Base-by-base conservation (phyloP, 768 basidiomycete genomes). In the Leccinum pellstonianum region DNA sequence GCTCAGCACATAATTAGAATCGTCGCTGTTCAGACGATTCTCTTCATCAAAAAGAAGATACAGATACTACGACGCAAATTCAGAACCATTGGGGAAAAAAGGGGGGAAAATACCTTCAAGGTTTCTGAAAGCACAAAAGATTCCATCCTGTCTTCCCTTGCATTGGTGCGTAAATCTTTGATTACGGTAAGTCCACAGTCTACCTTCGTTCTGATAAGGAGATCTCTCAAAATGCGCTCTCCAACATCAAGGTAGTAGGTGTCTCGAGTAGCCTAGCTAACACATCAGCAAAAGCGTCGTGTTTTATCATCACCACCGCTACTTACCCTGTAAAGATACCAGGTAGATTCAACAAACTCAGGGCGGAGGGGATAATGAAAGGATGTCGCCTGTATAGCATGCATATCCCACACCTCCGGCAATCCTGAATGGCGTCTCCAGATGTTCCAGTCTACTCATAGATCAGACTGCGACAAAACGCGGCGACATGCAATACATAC, bases 331-430 rank as follows among this genome's bases (percentile, higher is more conserved):
- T 97, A 98, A 17, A 98, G 79, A 75, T 95, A 97, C 87, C 95
- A 95, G 5, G 93, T 99, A 21, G 91, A 94, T 75, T 99, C 97
- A 58, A 97, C 83, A 66, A 97, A 95, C 75, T 99, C 96, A 60
- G 92, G 92, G 55, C 92, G 80, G 58, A 93, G 76, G 12, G 92
- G 91, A 62, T 92, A 93, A 63, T 91, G 88, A 66, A 83, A 79
- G 25, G 89, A 86, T 7, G 88, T 90, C 15, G 87, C 90, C 61
- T 81, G 77, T 65, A 81, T 85, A 64, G 79, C 86, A 65, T 84
- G 83, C 71, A 88, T 90, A 69, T 95, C 91, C 78, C 89, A 99
- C 25, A 95, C 87, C 76, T 99, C 97, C 10, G 96, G 96, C 41
- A 98, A 76, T 23, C 92, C 96, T 19, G 87, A 86, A 75, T 93